Percentiles rank a stretch among this genome's conserved stretches.
These are phyloP conservation scores for Aspergillus cristatus DNA, from an alignment of 495 filamentous ascomycete genomes.

Conservation along the genomic window DNA sequence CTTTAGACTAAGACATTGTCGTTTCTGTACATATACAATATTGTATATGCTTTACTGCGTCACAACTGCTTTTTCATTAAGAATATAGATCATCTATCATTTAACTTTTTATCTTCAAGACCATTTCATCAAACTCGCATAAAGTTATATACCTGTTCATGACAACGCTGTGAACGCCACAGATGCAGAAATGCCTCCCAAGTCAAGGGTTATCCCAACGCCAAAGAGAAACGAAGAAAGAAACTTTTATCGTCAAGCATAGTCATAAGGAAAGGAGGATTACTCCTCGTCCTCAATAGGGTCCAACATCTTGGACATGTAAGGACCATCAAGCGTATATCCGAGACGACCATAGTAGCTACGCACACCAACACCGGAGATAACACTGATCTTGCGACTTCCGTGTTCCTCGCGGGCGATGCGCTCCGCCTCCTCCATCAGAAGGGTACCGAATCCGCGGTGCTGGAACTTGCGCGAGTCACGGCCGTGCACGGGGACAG, in stretches of 20 bases:
- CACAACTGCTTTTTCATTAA: too few species aligned
- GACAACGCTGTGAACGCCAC: background rate
- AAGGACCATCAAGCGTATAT: constrained; percentile 84
- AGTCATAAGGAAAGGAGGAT: background rate
- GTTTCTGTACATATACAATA: too few species aligned
- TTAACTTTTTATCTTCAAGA: too few species aligned
- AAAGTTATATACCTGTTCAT: too few species aligned
- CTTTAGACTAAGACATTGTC: too few species aligned
- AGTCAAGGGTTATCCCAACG: background rate
- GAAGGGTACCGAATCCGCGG: constrained; percentile 87
- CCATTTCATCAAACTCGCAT: too few species aligned
- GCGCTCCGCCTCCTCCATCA: constrained; percentile 97
- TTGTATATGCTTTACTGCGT: too few species aligned
- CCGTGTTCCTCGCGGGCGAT: constrained; percentile 92
- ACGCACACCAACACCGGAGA: constrained; percentile 88
- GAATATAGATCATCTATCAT: too few species aligned
- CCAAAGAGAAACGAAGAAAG: background rate
- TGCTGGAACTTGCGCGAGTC: constrained; percentile 97
- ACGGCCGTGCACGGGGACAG: constrained; percentile 86
- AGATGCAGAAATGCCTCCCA: background rate
- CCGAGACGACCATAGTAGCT: constrained; percentile 90
- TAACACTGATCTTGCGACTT: constrained; percentile 88
- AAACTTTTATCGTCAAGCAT: too few species aligned
- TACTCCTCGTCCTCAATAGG: constrained; percentile 37
- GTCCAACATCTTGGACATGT: constrained; percentile 68